Conservation (phyloP, 805 yeast genomes). For the Monosporozyma unispora region DNA sequence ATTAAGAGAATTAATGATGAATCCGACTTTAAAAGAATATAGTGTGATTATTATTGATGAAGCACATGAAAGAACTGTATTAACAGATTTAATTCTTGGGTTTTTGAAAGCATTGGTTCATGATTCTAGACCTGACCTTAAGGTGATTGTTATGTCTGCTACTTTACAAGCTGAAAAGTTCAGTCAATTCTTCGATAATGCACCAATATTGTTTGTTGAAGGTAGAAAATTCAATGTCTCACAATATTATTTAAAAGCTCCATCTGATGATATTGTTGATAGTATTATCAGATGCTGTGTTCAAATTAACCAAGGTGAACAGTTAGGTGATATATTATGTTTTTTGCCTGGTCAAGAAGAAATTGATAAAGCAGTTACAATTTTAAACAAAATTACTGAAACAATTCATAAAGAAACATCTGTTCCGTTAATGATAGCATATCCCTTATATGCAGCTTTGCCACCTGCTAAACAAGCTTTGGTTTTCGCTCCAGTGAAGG, state of each 20-base stretch:
- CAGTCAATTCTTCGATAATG: slow-evolving; percentile 63
- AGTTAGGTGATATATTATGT: slow-evolving; percentile 78
- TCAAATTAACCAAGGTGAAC: slow-evolving; percentile 73
- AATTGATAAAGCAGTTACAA: slow-evolving; percentile 71
- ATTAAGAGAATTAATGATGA: slow-evolving; percentile 79
- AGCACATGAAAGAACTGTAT: slow-evolving; percentile 93
- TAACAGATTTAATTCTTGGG: slow-evolving; percentile 86
- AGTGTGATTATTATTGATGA: slow-evolving; percentile 82
- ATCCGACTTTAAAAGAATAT: slow-evolving; percentile 53
- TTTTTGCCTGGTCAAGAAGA: slow-evolving; percentile 97
- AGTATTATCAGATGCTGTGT: slow-evolving; percentile 62
- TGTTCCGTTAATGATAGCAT: slow-evolving; percentile 65
- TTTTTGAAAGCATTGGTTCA: slow-evolving; percentile 61
- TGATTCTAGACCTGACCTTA: slow-evolving; percentile 44
- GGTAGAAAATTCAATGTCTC: slow-evolving; percentile 86
- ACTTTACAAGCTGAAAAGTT: slow-evolving; percentile 83
- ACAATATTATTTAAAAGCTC: slow-evolving; percentile 49
- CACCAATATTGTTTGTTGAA: slow-evolving; percentile 80
- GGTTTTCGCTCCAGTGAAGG: slow-evolving; percentile 60
- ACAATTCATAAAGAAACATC: slow-evolving; percentile 47
- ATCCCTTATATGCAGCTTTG: slow-evolving; percentile 90
- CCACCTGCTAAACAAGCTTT: slow-evolving; percentile 75
- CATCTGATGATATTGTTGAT: slow-evolving; percentile 79
- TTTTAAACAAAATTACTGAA: slow-evolving; percentile 53
- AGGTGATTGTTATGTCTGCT: slow-evolving; percentile 88